Evolutionary conservation across 2,329 filamentous ascomycete genomes (phyloP).

Genomic region (Cytospora leucostoma): DNA sequence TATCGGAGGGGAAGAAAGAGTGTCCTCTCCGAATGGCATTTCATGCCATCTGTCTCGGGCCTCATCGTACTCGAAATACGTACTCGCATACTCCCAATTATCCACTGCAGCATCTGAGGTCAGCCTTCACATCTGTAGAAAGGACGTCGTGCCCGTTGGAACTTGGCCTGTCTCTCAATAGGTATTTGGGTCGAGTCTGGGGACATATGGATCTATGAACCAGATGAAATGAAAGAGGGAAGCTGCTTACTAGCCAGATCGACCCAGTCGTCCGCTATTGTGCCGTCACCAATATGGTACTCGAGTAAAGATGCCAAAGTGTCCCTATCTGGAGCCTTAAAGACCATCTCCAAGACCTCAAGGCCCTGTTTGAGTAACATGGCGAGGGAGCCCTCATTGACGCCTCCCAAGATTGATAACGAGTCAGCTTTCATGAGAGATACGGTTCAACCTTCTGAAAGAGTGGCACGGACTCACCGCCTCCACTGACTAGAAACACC

Average conservation of each 20-base stretch:
- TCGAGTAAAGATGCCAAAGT: too few relatives aligned
- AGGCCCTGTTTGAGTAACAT: too few relatives aligned
- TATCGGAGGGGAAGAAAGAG: background rate
- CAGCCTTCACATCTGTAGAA: background rate
- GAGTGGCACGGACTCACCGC: too few relatives aligned
- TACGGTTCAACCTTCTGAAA: background rate
- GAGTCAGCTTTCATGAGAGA: background rate
- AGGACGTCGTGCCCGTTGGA: background rate
- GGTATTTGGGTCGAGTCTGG: too few relatives aligned
- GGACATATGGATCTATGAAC: too few relatives aligned
- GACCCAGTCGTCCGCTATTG: too few relatives aligned
- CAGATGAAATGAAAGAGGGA: too few relatives aligned
- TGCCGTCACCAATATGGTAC: too few relatives aligned
- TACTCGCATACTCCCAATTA: background rate
- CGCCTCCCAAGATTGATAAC: background rate
- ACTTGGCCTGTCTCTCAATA: too few relatives aligned
- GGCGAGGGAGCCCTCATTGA: background rate
- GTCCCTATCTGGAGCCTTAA: too few relatives aligned
- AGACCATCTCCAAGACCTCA: too few relatives aligned
- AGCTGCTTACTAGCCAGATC: background rate
- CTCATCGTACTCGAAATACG: background rate
- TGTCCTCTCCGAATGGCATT: background rate
- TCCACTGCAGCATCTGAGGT: background rate
- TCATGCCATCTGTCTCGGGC: slow-evolving; percentile 1
- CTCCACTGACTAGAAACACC: too few relatives aligned